These are phyloP conservation scores for Yarrowia sp. DNA, from an alignment of 805 yeast species.

Conservation along the genomic window DNA sequence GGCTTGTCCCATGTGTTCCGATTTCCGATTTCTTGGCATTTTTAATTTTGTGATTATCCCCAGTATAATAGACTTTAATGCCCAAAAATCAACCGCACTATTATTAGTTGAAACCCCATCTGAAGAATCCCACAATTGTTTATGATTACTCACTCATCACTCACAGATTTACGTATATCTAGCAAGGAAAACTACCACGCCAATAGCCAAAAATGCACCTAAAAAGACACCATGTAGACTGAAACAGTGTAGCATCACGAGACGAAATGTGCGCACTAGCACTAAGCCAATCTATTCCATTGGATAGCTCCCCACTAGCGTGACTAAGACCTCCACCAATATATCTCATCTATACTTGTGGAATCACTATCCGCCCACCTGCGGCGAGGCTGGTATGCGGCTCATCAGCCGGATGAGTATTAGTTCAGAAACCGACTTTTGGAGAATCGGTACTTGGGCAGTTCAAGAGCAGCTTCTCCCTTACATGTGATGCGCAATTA, in stretches of 20 bases:
- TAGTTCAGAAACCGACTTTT: neutral
- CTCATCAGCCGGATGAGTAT: neutral
- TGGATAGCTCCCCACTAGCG: too few relatives aligned
- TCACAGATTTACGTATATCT: neutral
- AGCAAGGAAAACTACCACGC: neutral
- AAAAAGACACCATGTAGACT: neutral
- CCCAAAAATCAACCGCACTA: neutral
- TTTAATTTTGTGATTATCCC: neutral
- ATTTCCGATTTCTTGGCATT: neutral
- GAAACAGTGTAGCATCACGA: neutral
- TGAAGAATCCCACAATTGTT: neutral
- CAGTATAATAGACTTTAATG: neutral
- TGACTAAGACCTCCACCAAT: neutral
- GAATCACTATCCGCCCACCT: neutral
- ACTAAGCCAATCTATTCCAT: neutral
- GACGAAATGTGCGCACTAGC: neutral
- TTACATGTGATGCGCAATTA: neutral
- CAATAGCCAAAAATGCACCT: neutral
- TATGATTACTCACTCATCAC: too few relatives aligned
- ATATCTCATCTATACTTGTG: neutral
- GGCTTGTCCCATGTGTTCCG: neutral
- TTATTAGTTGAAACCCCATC: neutral
- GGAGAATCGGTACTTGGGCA: neutral
- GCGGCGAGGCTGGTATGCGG: conserved; percentile 19
- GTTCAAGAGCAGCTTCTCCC: neutral